Percentiles rank a stretch among this genome's conserved stretches.
Conservation (phyloP, 129 eudicot genomes). For the Glebionis coronaria region DNA sequence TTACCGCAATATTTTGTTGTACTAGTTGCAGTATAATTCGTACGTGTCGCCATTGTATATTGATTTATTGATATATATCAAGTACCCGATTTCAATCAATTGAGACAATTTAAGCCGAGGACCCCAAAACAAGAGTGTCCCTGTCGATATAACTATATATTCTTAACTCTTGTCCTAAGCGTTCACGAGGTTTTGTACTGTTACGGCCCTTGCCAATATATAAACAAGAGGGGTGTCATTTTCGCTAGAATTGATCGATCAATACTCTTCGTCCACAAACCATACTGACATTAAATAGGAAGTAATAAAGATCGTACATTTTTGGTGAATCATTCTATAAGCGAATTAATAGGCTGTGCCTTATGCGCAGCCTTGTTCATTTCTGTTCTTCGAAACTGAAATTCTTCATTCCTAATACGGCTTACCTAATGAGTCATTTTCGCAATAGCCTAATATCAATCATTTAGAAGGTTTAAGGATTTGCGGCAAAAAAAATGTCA, state of each 20-base stretch:
- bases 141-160: slow-evolving; percentile 10
- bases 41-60: neutral
- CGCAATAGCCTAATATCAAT: neutral
- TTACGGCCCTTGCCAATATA: neutral
- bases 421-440: too few relatives aligned
- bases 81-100: slow-evolving; percentile 11
- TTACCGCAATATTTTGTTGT: slow-evolving; percentile 12
- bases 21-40: neutral
- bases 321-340: too few relatives aligned
- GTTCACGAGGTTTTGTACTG: neutral
- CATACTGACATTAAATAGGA: too few relatives aligned
- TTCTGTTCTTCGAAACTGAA: too few relatives aligned
- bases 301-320: too few relatives aligned
- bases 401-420: too few relatives aligned
- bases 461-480: neutral
- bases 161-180: neutral
- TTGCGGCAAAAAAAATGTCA: neutral
- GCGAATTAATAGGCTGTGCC: too few relatives aligned
- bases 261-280: too few relatives aligned
- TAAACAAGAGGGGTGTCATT: neutral
- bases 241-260: neutral
- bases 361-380: too few relatives aligned
- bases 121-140: neutral
- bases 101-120: neutral
- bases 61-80: slow-evolving; percentile 8